These are phyloP conservation scores for Pestalotiopsis sp. DNA, from an alignment of 2,329 filamentous ascomycete genomes.

Conservation along the genomic window DNA sequence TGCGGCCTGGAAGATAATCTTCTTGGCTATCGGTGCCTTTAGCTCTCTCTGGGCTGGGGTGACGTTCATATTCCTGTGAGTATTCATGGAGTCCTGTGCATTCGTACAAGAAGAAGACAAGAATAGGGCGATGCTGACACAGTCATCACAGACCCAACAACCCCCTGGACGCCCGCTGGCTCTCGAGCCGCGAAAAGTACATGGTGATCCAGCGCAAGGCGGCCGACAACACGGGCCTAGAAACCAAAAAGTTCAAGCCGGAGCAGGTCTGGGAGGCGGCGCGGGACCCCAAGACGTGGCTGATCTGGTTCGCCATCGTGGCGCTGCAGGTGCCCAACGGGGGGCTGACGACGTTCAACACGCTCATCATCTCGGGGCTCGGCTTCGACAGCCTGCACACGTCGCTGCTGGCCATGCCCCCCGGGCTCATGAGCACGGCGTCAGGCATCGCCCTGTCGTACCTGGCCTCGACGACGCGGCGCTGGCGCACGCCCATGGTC, in stretches of 20 bases:
- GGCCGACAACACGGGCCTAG: conserved; percentile 25
- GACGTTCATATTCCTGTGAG: conserved; percentile 23
- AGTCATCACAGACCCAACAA: conserved; percentile 13
- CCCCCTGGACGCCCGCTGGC: conserved; percentile 21
- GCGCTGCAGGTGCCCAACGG: conserved; percentile 25
- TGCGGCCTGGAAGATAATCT: conserved; percentile 29
- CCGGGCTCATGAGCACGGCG: conserved; percentile 22
- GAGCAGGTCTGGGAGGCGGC: conserved; percentile 23
- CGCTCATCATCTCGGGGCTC: conserved; percentile 18
- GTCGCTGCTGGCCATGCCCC: conserved; percentile 16
- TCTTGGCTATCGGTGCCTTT: conserved; percentile 25
- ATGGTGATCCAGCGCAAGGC: conserved; percentile 23
- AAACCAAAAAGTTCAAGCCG: conserved; percentile 21
- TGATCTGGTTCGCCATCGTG: conserved; percentile 24
- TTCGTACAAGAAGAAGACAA: too few relatives aligned
- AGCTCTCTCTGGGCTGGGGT: conserved; percentile 25
- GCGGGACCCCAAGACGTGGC: conserved; percentile 24
- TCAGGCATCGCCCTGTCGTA: conserved; percentile 24
- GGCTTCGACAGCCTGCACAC: conserved; percentile 15
- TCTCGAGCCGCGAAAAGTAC: conserved; percentile 17
- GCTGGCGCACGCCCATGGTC: conserved; percentile 25
- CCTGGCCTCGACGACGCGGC: conserved; percentile 16
- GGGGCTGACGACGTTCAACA: conserved; percentile 19
- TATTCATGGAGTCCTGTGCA: too few relatives aligned
- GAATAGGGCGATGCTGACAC: not conserved